phyloP scores from a whole-genome alignment of 164 flowering plant species.

The Pachysandra terminalis region DNA sequence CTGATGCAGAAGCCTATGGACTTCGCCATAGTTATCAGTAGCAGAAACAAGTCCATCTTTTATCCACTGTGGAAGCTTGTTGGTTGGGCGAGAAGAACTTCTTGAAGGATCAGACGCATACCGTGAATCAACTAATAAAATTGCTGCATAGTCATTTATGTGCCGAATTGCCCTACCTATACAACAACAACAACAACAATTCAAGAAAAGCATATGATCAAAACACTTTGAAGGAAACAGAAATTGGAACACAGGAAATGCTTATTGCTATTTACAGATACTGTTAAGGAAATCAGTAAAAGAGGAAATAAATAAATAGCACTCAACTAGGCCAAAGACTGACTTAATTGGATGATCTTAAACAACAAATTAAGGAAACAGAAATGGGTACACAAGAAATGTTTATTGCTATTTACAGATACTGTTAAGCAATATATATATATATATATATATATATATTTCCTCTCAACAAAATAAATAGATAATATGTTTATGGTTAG shows the following conservation, averaged over 20 bases:
- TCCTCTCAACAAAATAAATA: too few species aligned
- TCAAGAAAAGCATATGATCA: constrained; percentile 7
- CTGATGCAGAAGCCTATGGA: constrained; percentile 67
- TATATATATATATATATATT: too few species aligned
- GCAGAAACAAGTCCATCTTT: constrained; percentile 56
- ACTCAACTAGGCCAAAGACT: background rate
- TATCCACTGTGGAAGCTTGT: constrained; percentile 96
- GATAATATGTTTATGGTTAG: background rate
- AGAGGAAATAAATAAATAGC: too few species aligned
- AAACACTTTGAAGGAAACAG: background rate
- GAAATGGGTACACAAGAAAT: too few species aligned
- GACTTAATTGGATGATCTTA: background rate
- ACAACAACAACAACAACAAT: constrained; percentile 8
- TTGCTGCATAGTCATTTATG: constrained; percentile 87
- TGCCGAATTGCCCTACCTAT: constrained; percentile 95
- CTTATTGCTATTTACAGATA: too few species aligned
- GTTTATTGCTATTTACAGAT: too few species aligned
- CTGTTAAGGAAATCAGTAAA: background rate
- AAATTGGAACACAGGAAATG: too few species aligned
- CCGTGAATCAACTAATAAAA: constrained; percentile 81
- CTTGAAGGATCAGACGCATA: constrained; percentile 55
- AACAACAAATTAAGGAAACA: background rate
- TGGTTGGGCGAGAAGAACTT: constrained; percentile 47
- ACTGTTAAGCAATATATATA: too few species aligned
- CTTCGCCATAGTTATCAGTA: constrained; percentile 71